Evolutionary conservation across 805 yeast genomes (phyloP), one percentile per base, ranked within the genome.

Genomic region (Candida dajiaensis): DNA sequence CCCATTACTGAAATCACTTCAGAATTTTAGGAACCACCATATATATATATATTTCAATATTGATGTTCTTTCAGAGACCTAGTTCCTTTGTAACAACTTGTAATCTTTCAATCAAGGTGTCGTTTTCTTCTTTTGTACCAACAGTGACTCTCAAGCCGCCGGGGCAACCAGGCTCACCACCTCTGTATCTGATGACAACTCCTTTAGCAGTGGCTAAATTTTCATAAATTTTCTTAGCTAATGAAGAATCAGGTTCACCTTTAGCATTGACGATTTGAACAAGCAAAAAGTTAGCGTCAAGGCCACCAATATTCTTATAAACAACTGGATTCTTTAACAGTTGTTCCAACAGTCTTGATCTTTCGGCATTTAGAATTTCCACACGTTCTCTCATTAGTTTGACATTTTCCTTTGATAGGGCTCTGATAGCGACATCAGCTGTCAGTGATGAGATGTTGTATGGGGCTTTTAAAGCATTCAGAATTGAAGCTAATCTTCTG

Each of bases 391-490:
- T 69, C 95, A 90, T 87, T 21, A 66, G 60, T 6, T 61, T 60
- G 41, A 90, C 62, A 26, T 88, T 83, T 11, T 72, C 74, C 3
- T 71, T 59, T 6, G 76, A 68, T 7, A 92, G 76, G 2, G 97
- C 95, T 50, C 90, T 76, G 22, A 72, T 49, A 0, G 96, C 97
- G 38, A 89, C 69, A 46, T 77, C 76, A 5, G 97, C 73, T 1
- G 98, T 81, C 53, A 85, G 70, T 12, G 89, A 76, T 9, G 96
- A 87, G 47, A 94, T 86, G 64, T 92, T 94, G 68, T 94, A 94
- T 2, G 99, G 99, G 33, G 95, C 96, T 63, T 94, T 94, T 85
- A 92, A 83, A 21, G 95, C 79, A 64, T 94, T 94, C 57, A 94
- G 68, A 42, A 86, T 76, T 5, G 65, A 57, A 0, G 96, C 77